Conservation (phyloP, 2,329 filamentous ascomycete genomes). For the Beauveria australis region DNA sequence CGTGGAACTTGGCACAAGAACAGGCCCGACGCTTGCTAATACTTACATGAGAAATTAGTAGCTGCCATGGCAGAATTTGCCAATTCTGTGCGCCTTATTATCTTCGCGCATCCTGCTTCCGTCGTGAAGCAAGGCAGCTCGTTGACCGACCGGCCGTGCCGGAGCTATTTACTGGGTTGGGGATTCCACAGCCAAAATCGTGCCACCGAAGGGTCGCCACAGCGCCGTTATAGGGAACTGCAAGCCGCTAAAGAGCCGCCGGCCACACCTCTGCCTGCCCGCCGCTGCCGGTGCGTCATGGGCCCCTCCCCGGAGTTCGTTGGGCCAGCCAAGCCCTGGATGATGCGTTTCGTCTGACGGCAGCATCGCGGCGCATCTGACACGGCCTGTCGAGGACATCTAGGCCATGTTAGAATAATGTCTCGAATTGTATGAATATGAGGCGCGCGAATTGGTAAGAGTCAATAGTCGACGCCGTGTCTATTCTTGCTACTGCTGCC, state of each 20-base stretch:
- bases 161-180: slow-evolving; percentile 8
- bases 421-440: background rate
- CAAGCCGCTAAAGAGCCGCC: background rate
- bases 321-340: background rate
- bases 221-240: background rate
- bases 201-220: background rate
- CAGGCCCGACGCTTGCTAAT: background rate
- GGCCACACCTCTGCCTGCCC: background rate
- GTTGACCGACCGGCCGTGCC: background rate
- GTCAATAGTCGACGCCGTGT: background rate
- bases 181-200: background rate
- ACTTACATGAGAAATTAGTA: background rate
- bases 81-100: background rate
- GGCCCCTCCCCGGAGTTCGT: background rate
- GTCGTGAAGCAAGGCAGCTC: slow-evolving; percentile 2
- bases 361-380: background rate
- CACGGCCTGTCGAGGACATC: background rate
- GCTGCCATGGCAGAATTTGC: background rate
- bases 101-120: background rate
- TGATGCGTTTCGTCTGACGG: slow-evolving; percentile 9
- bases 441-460: background rate
- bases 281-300: slow-evolving; percentile 1
- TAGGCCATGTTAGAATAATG: slow-evolving; percentile 6
- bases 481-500: background rate
- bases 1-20: too few species aligned